Evolutionary conservation across 2,329 filamentous ascomycete species (phyloP).

Genomic region (Trichoderma polysporum): DNA sequence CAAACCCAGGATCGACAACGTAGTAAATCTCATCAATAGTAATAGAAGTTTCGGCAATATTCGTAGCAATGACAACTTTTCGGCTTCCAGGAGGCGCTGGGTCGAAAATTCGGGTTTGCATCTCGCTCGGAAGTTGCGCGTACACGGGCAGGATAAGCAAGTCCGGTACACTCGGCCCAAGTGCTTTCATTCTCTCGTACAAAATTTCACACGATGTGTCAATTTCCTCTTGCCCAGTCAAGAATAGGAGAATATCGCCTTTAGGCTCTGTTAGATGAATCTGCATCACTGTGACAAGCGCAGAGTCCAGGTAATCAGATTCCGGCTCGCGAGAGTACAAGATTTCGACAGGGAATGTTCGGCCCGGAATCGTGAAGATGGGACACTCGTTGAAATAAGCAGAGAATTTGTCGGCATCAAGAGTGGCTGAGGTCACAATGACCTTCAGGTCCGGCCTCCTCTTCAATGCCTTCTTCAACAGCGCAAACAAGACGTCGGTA

Average conservation of each 20-base stretch:
- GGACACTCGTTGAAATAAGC: slow-evolving; percentile 94
- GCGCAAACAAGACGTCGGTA: slow-evolving; percentile 90
- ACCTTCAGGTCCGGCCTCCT: slow-evolving; percentile 84
- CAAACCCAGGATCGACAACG: slow-evolving; percentile 94
- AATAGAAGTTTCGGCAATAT: slow-evolving; percentile 96
- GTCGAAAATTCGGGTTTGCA: slow-evolving; percentile 93
- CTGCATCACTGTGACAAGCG: slow-evolving; percentile 96
- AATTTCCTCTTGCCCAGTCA: slow-evolving; percentile 97
- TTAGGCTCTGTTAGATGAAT: slow-evolving; percentile 91
- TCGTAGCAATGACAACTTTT: slow-evolving; percentile 97
- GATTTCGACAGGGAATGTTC: slow-evolving; percentile 93
- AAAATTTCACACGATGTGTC: slow-evolving; percentile 92
- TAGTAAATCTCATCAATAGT: slow-evolving; percentile 98
- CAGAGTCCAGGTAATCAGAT: slow-evolving; percentile 90
- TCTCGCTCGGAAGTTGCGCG: slow-evolving; percentile 86
- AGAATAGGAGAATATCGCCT: slow-evolving; percentile 93
- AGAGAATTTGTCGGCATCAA: slow-evolving; percentile 97
- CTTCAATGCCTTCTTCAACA: slow-evolving; percentile 91
- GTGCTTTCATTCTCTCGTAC: slow-evolving; percentile 91
- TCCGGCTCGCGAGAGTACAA: slow-evolving; percentile 95
- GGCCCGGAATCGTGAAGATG: slow-evolving; percentile 93
- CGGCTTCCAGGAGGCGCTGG: slow-evolving; percentile 80
- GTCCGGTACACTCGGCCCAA: slow-evolving; percentile 88
- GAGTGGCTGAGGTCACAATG: slow-evolving; percentile 93
- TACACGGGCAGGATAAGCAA: slow-evolving; percentile 95